Conservation (phyloP, 78 protist species). For the Planoprotostelium fungivorum region DNA sequence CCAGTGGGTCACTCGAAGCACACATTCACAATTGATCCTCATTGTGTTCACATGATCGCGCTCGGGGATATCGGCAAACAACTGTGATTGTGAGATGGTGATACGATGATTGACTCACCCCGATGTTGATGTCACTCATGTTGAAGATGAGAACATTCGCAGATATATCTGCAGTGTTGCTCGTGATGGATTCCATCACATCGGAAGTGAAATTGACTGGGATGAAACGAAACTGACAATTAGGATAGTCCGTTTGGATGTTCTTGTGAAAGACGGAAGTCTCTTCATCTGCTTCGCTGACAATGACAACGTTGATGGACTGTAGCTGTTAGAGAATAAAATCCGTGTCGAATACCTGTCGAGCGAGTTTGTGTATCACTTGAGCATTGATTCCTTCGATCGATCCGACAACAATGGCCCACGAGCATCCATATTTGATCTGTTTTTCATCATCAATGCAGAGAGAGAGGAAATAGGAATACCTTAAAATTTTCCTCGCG, state of each 20-base stretch:
- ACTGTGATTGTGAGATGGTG: background rate
- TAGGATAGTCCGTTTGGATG: background rate
- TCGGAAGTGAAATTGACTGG: background rate
- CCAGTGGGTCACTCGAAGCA: background rate
- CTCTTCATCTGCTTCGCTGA: background rate
- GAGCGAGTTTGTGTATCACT: background rate
- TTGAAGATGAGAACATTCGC: background rate
- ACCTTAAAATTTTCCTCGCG: background rate
- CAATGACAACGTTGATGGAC: too few relatives aligned
- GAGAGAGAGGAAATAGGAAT: background rate
- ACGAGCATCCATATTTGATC: background rate
- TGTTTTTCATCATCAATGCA: background rate
- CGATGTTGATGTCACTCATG: background rate
- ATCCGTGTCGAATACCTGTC: background rate
- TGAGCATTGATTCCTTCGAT: background rate
- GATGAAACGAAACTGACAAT: background rate
- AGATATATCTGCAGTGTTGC: background rate
- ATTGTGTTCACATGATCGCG: background rate
- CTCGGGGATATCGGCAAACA: background rate
- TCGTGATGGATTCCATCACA: background rate
- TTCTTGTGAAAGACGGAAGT: too few relatives aligned
- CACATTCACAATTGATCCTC: background rate
- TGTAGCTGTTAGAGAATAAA: too few relatives aligned
- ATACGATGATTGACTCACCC: background rate
- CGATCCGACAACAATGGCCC: background rate